phyloP scores from a whole-genome alignment of 2,329 filamentous ascomycete genomes.

The Aureobasidium leucospermi region DNA sequence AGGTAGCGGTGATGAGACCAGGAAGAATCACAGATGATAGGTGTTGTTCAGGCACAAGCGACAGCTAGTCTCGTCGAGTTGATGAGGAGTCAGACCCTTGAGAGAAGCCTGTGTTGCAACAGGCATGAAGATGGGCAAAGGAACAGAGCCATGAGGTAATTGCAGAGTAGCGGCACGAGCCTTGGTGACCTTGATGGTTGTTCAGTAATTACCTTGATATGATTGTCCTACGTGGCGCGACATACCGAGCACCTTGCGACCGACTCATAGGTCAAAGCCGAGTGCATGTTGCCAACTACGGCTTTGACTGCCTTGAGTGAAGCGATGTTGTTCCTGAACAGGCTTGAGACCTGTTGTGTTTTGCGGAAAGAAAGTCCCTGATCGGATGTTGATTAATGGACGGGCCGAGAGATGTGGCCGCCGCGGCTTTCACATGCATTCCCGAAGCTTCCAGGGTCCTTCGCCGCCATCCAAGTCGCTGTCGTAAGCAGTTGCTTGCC shows the following conservation, averaged over 20 bases:
- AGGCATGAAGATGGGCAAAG: slow-evolving; percentile 95
- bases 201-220: slow-evolving; percentile 9
- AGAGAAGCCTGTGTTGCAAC: slow-evolving; percentile 94
- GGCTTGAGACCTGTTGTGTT: background rate
- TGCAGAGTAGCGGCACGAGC: slow-evolving; percentile 82
- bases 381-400: background rate
- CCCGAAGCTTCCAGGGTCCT: slow-evolving; percentile 2
- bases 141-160: slow-evolving; percentile 84
- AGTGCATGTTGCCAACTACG: slow-evolving; percentile 15
- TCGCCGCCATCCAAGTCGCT: background rate
- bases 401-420: no score
- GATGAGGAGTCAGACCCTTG: slow-evolving; percentile 87
- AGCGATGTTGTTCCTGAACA: background rate
- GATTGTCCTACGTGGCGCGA: slow-evolving; percentile 13
- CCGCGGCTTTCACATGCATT: slow-evolving; percentile 3
- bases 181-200: slow-evolving; percentile 67
- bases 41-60: slow-evolving; percentile 95
- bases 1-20: background rate
- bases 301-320: background rate
- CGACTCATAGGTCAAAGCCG: slow-evolving; percentile 72
- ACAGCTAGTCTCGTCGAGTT: slow-evolving; percentile 83
- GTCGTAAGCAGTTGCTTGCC: slow-evolving; percentile 4
- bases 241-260: slow-evolving; percentile 73
- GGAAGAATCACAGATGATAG: slow-evolving; percentile 62
- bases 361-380: background rate